phyloP scores from a whole-genome alignment of 2,329 filamentous ascomycete species.

The Leptographium lundbergii region DNA sequence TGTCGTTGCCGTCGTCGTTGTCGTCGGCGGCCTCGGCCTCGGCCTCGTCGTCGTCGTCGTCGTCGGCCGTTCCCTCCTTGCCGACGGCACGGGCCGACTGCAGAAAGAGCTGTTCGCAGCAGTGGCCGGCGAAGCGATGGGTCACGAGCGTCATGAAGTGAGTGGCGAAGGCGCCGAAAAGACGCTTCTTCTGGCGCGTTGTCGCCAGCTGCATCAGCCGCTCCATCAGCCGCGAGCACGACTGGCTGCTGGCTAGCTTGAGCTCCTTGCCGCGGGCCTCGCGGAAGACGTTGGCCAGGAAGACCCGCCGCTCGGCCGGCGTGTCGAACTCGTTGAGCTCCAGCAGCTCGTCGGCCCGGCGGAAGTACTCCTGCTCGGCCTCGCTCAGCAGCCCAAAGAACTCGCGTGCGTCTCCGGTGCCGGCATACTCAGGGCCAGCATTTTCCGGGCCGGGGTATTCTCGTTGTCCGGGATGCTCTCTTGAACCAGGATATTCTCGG shows the following conservation, averaged over 20 bases:
- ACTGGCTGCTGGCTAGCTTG: constrained; percentile 92
- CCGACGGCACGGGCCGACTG: constrained; percentile 44
- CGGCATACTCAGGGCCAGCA: background rate
- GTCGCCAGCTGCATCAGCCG: constrained; percentile 73
- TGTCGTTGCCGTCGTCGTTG: constrained; percentile 28
- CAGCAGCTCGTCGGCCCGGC: constrained; percentile 76
- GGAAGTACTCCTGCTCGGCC: constrained; percentile 92
- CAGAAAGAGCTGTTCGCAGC: constrained; percentile 86
- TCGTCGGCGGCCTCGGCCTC: constrained; percentile 23
- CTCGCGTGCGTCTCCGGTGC: constrained; percentile 40
- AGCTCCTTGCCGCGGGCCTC: constrained; percentile 88
- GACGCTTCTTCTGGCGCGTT: constrained; percentile 65
- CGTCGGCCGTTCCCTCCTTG: constrained; percentile 27
- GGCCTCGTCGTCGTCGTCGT: constrained; percentile 24
- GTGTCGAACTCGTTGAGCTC: constrained; percentile 73
- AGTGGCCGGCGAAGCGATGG: constrained; percentile 94
- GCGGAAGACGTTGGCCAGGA: constrained; percentile 69
- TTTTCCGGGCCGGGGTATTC: background rate
- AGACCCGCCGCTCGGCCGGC: constrained; percentile 59
- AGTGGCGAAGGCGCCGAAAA: constrained; percentile 75
- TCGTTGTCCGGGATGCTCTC: no score
- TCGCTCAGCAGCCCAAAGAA: constrained; percentile 92
- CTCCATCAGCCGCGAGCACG: constrained; percentile 87
- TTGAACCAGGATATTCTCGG: no score
- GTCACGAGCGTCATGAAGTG: constrained; percentile 85